Evolutionary conservation across 495 filamentous ascomycete species (phyloP).

Genomic region (Chaetomium cochliodes): DNA sequence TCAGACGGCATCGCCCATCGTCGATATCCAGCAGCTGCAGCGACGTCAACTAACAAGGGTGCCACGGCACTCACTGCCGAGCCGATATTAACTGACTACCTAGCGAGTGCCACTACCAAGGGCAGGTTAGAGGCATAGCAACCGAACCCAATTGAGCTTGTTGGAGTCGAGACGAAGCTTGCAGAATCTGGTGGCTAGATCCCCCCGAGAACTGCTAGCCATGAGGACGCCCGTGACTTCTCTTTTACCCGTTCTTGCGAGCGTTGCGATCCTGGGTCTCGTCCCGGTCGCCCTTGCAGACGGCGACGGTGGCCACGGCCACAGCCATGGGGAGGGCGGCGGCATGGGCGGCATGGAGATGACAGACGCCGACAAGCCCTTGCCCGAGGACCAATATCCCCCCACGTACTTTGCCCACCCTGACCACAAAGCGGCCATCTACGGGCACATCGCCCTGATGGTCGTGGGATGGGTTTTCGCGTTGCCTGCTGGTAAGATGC

Average conservation of each 20-base stretch:
- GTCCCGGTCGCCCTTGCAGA: constrained; percentile 45
- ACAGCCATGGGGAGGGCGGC: neutral
- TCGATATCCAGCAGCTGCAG: neutral
- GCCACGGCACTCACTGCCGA: neutral
- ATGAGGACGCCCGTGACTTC: constrained; percentile 30
- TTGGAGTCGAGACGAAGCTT: neutral
- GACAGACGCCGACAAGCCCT: constrained; percentile 40
- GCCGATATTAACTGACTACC: neutral
- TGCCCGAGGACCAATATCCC: constrained; percentile 44
- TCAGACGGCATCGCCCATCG: neutral
- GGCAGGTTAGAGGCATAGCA: neutral
- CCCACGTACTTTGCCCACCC: constrained; percentile 75
- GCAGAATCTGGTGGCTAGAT: neutral
- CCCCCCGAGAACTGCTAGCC: neutral
- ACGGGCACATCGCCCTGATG: constrained; percentile 80
- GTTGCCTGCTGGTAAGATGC: constrained; percentile 69
- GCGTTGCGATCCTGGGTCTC: constrained; percentile 36
- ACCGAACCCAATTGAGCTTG: too few species aligned
- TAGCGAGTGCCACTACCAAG: neutral
- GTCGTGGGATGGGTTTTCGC: constrained; percentile 77
- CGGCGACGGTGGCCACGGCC: constrained; percentile 35
- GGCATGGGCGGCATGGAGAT: constrained; percentile 49
- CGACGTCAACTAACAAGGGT: neutral
- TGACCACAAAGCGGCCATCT: constrained; percentile 64
- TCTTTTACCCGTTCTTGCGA: constrained; percentile 26